Evolutionary conservation across 1,284 basidiomycete species (phyloP), one percentile per base, ranked within the genome.

Genomic region (Anthracocystis panici-leucophaei): DNA sequence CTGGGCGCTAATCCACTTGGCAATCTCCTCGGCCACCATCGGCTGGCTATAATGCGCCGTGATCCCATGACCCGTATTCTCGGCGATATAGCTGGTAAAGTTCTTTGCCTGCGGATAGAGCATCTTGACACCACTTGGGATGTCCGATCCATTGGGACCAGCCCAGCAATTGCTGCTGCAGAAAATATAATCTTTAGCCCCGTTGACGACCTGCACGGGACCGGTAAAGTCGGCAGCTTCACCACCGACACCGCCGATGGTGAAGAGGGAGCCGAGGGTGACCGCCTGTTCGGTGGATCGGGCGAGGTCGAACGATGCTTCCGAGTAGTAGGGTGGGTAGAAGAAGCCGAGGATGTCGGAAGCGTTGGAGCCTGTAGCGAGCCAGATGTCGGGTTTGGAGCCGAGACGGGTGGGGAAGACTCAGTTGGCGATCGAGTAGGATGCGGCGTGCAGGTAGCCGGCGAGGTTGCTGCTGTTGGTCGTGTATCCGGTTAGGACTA

Each of bases 151-250:
- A 25, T 72, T 51, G 21, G 71, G 75, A 23, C 79, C 81, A 31
- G 78, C 67, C 49, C 63, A 65, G 52, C 81, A 86, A 73, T 86
- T 80, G 29, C 77, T 72, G 4, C 73, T 72, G 75, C 84, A 78
- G 40, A 78, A 80, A 52, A 70, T 84, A 69, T 86, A 80, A 57
- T 87, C 87, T 50, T 84, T 78, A 23, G 84, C 81, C 35, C 87
- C 87, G 16, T 86, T 86, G 8, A 87, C 80, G 55, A 87, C 84
- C n/a, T 84, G 79, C 2, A 86, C 80, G 8, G 86, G 86, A 9
- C 81, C 74, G 20, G 77, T 85, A 58, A 81, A 87, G 62, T 81
- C 75, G n/a, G 80, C 1, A 1, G 45, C 60, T 25, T 20, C 16
- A n/a, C 77, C 82, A 31, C 65, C 78, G 53, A 70, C 70, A 25